These are phyloP conservation scores for Penicillium psychrofluorescens DNA, from an alignment of 495 filamentous ascomycete species.

Conservation along the genomic window DNA sequence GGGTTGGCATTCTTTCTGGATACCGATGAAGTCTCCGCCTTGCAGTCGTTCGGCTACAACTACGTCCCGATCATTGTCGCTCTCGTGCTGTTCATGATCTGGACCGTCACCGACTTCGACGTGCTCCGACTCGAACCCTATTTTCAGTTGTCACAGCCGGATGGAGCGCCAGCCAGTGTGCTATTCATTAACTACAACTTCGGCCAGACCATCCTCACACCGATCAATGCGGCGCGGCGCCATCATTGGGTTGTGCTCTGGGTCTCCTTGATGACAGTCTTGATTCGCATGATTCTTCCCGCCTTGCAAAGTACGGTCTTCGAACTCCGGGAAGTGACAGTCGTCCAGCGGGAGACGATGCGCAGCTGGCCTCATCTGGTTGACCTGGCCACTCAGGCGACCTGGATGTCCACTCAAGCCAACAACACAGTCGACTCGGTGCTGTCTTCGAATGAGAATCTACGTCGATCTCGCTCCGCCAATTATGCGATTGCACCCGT, in stretches of 20 bases:
- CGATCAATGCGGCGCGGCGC: conserved; percentile 26
- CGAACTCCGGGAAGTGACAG: conserved; percentile 25
- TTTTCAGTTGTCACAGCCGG: conserved; percentile 30
- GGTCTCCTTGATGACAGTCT: conserved; percentile 27
- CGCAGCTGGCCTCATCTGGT: conserved; percentile 29
- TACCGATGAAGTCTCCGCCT: conserved; percentile 25
- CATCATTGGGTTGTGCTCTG: conserved; percentile 31
- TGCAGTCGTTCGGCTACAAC: conserved; percentile 31
- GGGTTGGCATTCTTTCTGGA: conserved; percentile 26
- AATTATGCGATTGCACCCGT: conserved; percentile 30
- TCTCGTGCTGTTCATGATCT: conserved; percentile 26
- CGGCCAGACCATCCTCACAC: conserved; percentile 33
- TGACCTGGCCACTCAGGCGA: conserved; percentile 22
- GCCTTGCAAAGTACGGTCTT: conserved; percentile 30
- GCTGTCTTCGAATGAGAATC: conserved; percentile 7
- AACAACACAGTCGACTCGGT: conserved; percentile 19
- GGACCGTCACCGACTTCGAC: conserved; percentile 37
- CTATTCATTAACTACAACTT: conserved; percentile 40
- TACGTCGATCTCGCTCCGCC: conserved; percentile 22
- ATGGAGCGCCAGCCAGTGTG: conserved; percentile 27
- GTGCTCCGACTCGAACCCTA: conserved; percentile 36
- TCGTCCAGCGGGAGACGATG: conserved; percentile 16
- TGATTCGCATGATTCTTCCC: conserved; percentile 31
- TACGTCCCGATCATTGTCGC: conserved; percentile 32
- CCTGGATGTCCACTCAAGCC: conserved; percentile 29